Conservation (phyloP, 139 green algal genomes). For the Closterium sp. region DNA sequence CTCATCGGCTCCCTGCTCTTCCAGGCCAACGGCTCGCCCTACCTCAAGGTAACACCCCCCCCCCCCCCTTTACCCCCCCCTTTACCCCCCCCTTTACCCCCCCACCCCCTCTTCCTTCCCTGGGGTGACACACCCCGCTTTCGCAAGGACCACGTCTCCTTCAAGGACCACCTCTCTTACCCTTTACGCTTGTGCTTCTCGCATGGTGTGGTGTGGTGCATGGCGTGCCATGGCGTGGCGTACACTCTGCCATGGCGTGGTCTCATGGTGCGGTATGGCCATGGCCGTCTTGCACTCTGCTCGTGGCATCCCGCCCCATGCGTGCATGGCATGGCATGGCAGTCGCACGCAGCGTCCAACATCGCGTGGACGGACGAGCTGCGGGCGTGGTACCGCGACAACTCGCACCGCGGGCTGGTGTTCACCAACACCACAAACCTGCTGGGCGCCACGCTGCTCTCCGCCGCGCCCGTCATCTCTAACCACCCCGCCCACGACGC, state of each 20-base stretch:
- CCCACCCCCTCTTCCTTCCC: background rate
- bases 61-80: background rate
- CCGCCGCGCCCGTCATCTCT: background rate
- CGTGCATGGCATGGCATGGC: background rate
- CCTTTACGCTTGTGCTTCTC: no score
- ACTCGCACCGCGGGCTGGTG: background rate
- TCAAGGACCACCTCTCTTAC: no score
- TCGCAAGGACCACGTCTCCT: no score
- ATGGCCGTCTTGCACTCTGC: no score
- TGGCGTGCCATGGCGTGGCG: background rate
- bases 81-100: background rate
- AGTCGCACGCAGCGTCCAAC: background rate
- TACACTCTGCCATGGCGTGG: no score
- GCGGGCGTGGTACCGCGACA: background rate
- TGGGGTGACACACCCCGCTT: no score
- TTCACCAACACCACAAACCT: slow-evolving; percentile 8
- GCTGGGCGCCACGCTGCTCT: background rate
- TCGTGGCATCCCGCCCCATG: no score
- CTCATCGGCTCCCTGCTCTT: slow-evolving; percentile 12
- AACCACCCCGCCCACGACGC: background rate
- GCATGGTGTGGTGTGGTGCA: background rate
- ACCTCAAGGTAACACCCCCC: background rate
- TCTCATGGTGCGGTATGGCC: background rate
- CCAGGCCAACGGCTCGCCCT: slow-evolving; percentile 3
- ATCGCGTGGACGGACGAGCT: slow-evolving; percentile 5